These are phyloP conservation scores for Hymenoscyphus albidus DNA, from an alignment of 2,329 filamentous ascomycete genomes.

Conservation along the genomic window DNA sequence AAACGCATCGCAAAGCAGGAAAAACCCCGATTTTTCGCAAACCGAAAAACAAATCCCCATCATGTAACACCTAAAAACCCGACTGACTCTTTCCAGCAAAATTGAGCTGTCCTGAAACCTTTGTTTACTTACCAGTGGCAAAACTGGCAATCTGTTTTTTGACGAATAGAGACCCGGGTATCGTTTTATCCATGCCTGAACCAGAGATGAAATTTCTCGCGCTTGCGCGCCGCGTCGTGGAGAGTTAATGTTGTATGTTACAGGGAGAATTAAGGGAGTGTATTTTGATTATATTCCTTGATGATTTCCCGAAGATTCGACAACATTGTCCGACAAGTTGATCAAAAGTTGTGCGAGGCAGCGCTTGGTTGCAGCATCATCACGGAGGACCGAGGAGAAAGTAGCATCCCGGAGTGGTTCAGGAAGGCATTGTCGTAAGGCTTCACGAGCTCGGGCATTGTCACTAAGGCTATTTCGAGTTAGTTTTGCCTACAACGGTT, in stretches of 20 bases:
- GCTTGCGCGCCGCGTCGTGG: slow-evolving; percentile 18
- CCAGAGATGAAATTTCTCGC: slow-evolving; percentile 30
- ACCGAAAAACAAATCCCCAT: slow-evolving; percentile 7
- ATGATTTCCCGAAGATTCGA: slow-evolving; percentile 37
- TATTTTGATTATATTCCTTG: slow-evolving; percentile 30
- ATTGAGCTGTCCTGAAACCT: slow-evolving; percentile 29
- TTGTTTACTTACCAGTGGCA: slow-evolving; percentile 25
- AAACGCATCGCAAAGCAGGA: background rate
- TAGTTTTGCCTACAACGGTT: slow-evolving; percentile 16
- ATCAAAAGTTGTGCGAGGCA: slow-evolving; percentile 96
- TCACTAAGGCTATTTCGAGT: slow-evolving; percentile 69
- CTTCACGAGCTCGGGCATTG: slow-evolving; percentile 92
- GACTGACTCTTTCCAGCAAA: slow-evolving; percentile 24
- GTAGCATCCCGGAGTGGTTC: slow-evolving; percentile 98
- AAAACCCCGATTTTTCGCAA: slow-evolving; percentile 8
- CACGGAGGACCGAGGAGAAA: slow-evolving; percentile 91
- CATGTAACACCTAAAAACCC: slow-evolving; percentile 24
- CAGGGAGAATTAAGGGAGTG: slow-evolving; percentile 22
- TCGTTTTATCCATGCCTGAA: slow-evolving; percentile 36
- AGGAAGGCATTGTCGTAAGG: slow-evolving; percentile 89
- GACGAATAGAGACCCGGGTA: slow-evolving; percentile 33
- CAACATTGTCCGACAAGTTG: slow-evolving; percentile 88
- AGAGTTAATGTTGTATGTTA: slow-evolving; percentile 30
- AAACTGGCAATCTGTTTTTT: slow-evolving; percentile 21
- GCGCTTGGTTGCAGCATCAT: slow-evolving; percentile 95